Conservation (phyloP, 345 rosid genomes). For the Turritis glabra region DNA sequence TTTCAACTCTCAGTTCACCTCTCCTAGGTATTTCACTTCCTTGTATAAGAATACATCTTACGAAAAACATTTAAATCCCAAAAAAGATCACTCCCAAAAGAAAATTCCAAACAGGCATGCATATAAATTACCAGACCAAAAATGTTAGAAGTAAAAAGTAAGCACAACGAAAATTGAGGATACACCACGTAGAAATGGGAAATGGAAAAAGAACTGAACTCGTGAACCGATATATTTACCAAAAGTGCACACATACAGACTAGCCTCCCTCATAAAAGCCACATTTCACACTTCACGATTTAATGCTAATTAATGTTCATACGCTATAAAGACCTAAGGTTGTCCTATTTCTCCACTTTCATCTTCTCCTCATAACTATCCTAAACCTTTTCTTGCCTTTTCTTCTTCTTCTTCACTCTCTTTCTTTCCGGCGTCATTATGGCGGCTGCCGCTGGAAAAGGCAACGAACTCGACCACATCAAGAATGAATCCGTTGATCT, state of each 20-base stretch:
- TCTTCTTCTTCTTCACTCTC: background rate
- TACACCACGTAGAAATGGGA: background rate
- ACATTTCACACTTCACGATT: background rate
- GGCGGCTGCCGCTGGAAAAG: slow-evolving; percentile 39
- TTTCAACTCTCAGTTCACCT: background rate
- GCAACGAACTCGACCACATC: slow-evolving; percentile 59
- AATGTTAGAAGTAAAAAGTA: background rate
- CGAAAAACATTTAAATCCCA: background rate
- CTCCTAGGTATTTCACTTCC: background rate
- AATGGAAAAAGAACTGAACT: slow-evolving; percentile 16
- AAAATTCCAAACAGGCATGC: background rate
- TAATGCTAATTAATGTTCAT: background rate
- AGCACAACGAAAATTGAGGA: background rate
- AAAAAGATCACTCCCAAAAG: background rate
- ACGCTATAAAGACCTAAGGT: background rate
- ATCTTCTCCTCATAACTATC: slow-evolving; percentile 11
- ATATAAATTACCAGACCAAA: background rate
- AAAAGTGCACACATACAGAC: background rate
- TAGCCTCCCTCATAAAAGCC: slow-evolving; percentile 16
- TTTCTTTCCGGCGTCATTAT: slow-evolving; percentile 8
- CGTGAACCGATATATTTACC: slow-evolving; percentile 9
- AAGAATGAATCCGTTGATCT: slow-evolving; percentile 79
- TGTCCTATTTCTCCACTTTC: slow-evolving; percentile 1
- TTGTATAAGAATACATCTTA: background rate
- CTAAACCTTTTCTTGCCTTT: background rate